These are phyloP conservation scores for Mycena olivaceomarginata DNA, from an alignment of 768 basidiomycete species.

Conservation along the genomic window DNA sequence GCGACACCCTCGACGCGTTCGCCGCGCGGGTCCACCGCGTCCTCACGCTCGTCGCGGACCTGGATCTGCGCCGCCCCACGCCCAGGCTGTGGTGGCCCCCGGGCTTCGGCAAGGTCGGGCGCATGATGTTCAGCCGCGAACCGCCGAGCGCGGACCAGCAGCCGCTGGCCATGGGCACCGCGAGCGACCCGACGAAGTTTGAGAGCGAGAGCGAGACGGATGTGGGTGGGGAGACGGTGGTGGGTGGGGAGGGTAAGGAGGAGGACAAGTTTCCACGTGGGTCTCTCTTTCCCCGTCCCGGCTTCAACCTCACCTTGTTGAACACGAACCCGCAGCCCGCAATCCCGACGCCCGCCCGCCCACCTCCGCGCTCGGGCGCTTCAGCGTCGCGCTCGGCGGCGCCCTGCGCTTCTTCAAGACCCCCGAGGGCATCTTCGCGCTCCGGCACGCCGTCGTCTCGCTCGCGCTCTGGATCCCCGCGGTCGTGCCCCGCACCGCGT, in stretches of 20 bases:
- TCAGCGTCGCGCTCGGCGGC: conserved; percentile 55
- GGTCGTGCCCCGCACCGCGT: conserved; percentile 59
- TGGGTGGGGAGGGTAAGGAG: conserved; percentile 43
- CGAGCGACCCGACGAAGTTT: conserved; percentile 59
- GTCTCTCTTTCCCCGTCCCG: conserved; percentile 1
- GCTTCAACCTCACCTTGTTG: neutral
- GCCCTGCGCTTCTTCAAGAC: conserved; percentile 62
- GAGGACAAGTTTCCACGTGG: conserved; percentile 37
- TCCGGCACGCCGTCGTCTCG: conserved; percentile 62
- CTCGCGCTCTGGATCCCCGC: conserved; percentile 65
- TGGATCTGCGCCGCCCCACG: conserved; percentile 59
- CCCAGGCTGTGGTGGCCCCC: conserved; percentile 66
- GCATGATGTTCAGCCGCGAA: conserved; percentile 56
- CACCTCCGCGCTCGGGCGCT: conserved; percentile 56
- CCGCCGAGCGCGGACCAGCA: conserved; percentile 52
- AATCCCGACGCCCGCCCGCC: conserved; percentile 68
- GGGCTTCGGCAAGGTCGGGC: conserved; percentile 60
- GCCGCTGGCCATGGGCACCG: conserved; percentile 61
- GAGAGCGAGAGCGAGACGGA: conserved; percentile 11
- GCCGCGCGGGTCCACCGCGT: conserved; percentile 58
- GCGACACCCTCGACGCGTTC: conserved; percentile 63
- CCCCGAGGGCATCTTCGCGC: conserved; percentile 62
- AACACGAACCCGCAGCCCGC: conserved; percentile 45
- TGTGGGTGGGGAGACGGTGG: conserved; percentile 47
- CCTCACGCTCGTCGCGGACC: conserved; percentile 54